Base-by-base conservation (phyloP, 345 rosid genomes). In the Boechera divaricarpa region DNA sequence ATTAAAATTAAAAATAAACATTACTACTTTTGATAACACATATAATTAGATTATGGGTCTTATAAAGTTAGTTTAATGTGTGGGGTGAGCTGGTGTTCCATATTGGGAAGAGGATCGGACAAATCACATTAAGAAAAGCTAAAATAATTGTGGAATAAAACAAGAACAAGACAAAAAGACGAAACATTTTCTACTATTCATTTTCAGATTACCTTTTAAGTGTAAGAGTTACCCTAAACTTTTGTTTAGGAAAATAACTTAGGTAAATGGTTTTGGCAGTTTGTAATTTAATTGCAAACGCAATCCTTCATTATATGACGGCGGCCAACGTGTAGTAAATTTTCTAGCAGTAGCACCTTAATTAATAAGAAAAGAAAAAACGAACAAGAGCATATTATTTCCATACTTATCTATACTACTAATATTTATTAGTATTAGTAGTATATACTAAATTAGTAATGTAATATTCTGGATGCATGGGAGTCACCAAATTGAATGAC, bases 91-190 rank as follows among this genome's bases (percentile, higher is more conserved):
- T 89, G 82, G 78, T 79, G 45, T 54, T 73, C 44, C 78, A 62
- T 79, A 73, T 73, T 73, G 82, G 82, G 82, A 67, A 73, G 70
- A 67, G 78, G 70, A 79, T 67, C 74, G 66, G 92, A 87, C 72
- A 54, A 82, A 83, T 83, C 86, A 86, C 82, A 74, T 82, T 74
- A 82, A 77, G 61, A 80, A 84, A 87, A 77, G 67, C 82, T 60
- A 81, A 48, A 77, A 89, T 82, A 82, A 85, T 86, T 85, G 88
- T 76, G 72, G 89, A 82, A 85, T 79, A 84, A 81, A 91, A 82
- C 89, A 86, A 86, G 82, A 86, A 87, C 74, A 82, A 84, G 94
- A 89, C 92, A 89, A 91, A 85, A 77, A 80, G 72, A 70, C 28
- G 67, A 52, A 79, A 67, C 38, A 57, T 10, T 83, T 71, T 44